These are phyloP conservation scores for Euphorbia peplus DNA, from an alignment of 345 rosid species.

Conservation along the genomic window DNA sequence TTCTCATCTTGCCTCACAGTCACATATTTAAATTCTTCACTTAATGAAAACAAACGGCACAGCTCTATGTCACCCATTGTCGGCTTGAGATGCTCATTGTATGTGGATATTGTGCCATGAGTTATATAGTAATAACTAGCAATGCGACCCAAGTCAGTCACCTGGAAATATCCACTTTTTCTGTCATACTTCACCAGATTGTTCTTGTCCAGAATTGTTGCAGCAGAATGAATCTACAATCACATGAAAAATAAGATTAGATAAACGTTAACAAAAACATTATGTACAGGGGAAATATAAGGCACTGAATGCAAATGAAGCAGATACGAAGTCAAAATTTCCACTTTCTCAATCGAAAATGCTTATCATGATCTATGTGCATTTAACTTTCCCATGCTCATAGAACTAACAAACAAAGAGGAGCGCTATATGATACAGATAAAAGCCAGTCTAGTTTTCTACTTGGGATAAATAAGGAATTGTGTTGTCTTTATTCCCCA, in stretches of 20 bases:
- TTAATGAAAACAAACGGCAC: constrained; percentile 74
- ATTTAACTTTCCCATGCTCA: neutral
- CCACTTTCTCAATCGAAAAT: neutral
- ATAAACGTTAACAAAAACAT: neutral
- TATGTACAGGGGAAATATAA: neutral
- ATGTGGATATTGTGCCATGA: constrained; percentile 91
- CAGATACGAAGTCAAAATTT: neutral
- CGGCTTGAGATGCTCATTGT: constrained; percentile 91
- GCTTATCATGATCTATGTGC: neutral
- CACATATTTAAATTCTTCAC: constrained; percentile 93
- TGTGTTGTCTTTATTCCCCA: neutral
- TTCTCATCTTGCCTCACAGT: constrained; percentile 97
- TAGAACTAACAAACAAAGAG: neutral
- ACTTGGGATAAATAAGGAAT: neutral
- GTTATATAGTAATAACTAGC: constrained; percentile 91
- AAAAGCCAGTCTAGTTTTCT: neutral
- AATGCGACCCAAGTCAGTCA: constrained; percentile 97
- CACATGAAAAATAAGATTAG: constrained; percentile 5
- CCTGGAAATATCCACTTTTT: constrained; percentile 96
- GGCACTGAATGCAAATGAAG: neutral
- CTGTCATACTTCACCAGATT: constrained; percentile 86
- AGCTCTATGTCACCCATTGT: constrained; percentile 97
- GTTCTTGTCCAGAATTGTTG: constrained; percentile 79
- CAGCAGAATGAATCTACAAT: constrained; percentile 86
- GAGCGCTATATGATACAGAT: neutral